These are phyloP conservation scores for Ceratobasidium papillatum DNA, from an alignment of 1,284 basidiomycete genomes.

Conservation along the genomic window DNA sequence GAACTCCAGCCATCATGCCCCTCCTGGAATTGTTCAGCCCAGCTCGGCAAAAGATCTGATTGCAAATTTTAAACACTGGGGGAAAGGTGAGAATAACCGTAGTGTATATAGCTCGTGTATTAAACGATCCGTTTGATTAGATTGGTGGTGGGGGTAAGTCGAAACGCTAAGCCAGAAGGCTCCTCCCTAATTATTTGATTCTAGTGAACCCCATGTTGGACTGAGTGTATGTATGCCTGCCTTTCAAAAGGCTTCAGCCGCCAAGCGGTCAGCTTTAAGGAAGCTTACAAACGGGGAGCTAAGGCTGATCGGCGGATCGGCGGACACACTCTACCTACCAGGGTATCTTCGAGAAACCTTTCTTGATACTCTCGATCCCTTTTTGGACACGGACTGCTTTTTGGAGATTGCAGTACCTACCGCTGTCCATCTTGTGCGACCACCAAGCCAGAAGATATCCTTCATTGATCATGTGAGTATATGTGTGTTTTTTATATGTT, in stretches of 20 bases:
- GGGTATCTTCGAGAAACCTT: slow-evolving; percentile 54
- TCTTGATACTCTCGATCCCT: slow-evolving; percentile 56
- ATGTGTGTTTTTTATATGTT: neutral
- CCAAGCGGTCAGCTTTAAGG: slow-evolving; percentile 55
- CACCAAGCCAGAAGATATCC: slow-evolving; percentile 55
- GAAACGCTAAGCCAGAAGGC: no score
- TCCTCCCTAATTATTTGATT: neutral
- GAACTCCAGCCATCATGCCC: slow-evolving; percentile 38
- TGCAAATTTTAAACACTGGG: slow-evolving; percentile 37
- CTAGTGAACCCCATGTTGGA: slow-evolving; percentile 54
- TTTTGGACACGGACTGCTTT: slow-evolving; percentile 61
- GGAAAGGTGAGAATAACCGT: slow-evolving; percentile 2
- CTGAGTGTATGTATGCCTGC: slow-evolving; percentile 57
- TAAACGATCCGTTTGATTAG: neutral
- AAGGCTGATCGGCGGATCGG: slow-evolving; percentile 59
- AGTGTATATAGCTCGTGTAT: neutral
- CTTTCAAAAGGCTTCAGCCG: slow-evolving; percentile 52
- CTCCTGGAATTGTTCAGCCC: slow-evolving; percentile 40
- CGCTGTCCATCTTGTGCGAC: slow-evolving; percentile 56
- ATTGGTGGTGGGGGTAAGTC: slow-evolving; percentile 44
- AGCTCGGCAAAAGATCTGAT: slow-evolving; percentile 36
- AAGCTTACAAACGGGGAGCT: slow-evolving; percentile 51
- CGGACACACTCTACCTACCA: slow-evolving; percentile 62
- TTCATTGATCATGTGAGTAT: slow-evolving; percentile 57
- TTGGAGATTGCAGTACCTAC: slow-evolving; percentile 61